These are phyloP conservation scores for Phytophthora aleatoria DNA, from an alignment of 352 stramenopile species.

Conservation along the genomic window DNA sequence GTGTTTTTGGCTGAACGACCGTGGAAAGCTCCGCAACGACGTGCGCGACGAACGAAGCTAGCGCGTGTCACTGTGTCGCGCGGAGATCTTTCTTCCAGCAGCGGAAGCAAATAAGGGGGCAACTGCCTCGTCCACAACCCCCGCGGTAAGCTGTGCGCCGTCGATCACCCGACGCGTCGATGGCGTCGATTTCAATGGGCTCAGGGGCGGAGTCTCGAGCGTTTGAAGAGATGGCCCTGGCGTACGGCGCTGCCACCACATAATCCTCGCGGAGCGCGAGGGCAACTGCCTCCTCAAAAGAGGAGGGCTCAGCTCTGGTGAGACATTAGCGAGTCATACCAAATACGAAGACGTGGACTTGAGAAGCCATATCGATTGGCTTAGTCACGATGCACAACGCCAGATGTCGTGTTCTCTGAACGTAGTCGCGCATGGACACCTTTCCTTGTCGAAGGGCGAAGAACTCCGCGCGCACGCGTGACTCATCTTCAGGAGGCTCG, in stretches of 20 bases:
- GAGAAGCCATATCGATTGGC: slow-evolving; percentile 12
- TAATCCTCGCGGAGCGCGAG: too few species aligned
- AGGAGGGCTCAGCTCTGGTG: background rate
- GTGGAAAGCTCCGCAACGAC: too few species aligned
- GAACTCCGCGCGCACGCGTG: slow-evolving; percentile 2
- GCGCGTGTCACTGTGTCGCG: background rate
- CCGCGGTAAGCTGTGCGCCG: background rate
- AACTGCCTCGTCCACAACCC: background rate
- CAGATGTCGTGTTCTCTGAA: background rate
- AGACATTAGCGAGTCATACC: slow-evolving; percentile 13
- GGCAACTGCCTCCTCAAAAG: too few species aligned
- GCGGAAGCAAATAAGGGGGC: background rate
- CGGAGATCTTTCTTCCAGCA: background rate
- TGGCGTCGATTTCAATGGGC: background rate
- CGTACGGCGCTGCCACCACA: too few species aligned
- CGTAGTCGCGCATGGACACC: background rate
- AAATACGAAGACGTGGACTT: slow-evolving; percentile 25
- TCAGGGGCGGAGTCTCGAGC: background rate
- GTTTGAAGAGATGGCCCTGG: background rate
- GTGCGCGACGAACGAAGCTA: background rate
- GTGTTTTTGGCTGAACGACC: too few species aligned
- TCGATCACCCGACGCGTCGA: background rate
- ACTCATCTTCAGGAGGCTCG: background rate
- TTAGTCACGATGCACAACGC: slow-evolving; percentile 4
- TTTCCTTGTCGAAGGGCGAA: slow-evolving; percentile 6